Evolutionary conservation across 2,329 filamentous ascomycete genomes (phyloP).

Genomic region (Calonectria pauciramosa): DNA sequence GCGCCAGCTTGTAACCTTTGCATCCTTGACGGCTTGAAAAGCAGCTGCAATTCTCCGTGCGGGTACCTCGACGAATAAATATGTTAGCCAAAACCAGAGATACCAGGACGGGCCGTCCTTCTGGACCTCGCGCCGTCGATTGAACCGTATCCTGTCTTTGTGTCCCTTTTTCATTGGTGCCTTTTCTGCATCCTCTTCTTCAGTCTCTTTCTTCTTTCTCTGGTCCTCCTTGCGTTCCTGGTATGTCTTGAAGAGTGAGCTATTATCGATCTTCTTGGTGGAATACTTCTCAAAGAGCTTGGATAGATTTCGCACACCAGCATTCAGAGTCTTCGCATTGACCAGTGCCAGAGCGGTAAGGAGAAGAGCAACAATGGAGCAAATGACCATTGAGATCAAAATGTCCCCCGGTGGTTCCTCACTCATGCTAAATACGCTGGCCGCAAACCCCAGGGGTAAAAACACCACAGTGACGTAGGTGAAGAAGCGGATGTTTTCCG

Average conservation of each 20-base stretch:
- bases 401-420: neutral
- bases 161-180: neutral
- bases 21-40: neutral
- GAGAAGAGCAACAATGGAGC: neutral
- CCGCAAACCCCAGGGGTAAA: neutral
- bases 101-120: neutral
- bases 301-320: neutral
- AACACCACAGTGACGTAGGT: conserved; percentile 6
- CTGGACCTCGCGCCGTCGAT: neutral
- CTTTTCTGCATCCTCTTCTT: neutral
- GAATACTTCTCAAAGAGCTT: neutral
- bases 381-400: neutral
- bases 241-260: neutral
- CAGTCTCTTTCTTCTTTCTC: too few species aligned
- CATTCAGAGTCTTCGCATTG: neutral
- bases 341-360: neutral
- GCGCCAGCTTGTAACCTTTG: neutral
- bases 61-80: neutral
- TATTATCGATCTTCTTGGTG: neutral
- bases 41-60: neutral
- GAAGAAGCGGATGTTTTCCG: conserved; percentile 14
- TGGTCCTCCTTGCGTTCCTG: too few species aligned
- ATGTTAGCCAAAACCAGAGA: neutral
- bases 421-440: neutral
- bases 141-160: neutral